Conservation (phyloP, 2,329 filamentous ascomycete species). For the Colletotrichum noveboracense region DNA sequence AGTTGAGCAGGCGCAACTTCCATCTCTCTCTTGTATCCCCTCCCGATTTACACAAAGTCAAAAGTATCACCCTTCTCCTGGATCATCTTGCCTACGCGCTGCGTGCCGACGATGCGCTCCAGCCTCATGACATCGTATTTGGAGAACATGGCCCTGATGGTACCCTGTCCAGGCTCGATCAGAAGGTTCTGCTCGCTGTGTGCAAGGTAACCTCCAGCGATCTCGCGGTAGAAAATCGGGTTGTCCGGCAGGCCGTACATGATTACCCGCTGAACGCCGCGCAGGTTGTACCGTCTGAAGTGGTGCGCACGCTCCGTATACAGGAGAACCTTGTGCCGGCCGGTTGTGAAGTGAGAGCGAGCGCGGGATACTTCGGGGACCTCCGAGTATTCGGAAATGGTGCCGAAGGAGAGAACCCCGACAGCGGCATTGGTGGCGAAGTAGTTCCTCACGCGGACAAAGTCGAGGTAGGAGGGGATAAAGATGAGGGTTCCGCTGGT, state of each 20-base stretch:
- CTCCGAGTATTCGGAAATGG: constrained; percentile 87
- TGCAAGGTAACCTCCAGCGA: constrained; percentile 71
- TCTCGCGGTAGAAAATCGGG: constrained; percentile 78
- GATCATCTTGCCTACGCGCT: constrained; percentile 84
- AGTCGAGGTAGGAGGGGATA: constrained; percentile 93
- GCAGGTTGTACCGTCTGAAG: constrained; percentile 85
- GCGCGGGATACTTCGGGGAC: constrained; percentile 81
- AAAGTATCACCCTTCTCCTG: constrained; percentile 87
- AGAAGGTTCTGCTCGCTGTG: constrained; percentile 62
- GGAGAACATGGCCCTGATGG: constrained; percentile 73
- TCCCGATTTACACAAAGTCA: constrained; percentile 77
- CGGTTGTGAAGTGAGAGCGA: constrained; percentile 84
- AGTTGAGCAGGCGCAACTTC: background rate
- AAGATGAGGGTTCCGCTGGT: constrained; percentile 80
- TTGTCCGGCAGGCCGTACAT: constrained; percentile 94
- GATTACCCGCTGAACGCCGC: constrained; percentile 82
- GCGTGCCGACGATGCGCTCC: constrained; percentile 84
- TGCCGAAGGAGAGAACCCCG: constrained; percentile 70
- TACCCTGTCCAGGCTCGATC: constrained; percentile 64
- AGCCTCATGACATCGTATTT: constrained; percentile 89
- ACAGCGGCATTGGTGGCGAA: constrained; percentile 74
- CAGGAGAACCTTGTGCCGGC: constrained; percentile 80
- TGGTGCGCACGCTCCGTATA: constrained; percentile 98
- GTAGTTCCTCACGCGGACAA: constrained; percentile 90
- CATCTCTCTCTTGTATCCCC: background rate